These are phyloP conservation scores for Fraxinus baroniana DNA, from an alignment of 305 asterid genomes.

Conservation along the genomic window DNA sequence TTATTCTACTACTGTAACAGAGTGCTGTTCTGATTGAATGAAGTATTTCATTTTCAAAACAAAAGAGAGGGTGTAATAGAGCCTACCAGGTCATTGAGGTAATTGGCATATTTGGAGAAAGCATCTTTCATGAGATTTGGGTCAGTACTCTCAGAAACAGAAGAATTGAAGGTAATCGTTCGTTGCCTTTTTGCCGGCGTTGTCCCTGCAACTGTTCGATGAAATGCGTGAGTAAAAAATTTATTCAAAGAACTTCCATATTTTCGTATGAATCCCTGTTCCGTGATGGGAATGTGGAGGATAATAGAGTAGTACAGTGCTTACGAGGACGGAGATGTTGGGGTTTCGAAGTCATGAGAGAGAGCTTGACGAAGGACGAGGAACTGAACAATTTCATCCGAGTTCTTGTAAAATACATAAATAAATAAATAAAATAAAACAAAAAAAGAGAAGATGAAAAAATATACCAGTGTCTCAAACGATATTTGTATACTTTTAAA, in stretches of 20 bases:
- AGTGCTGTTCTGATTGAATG: neutral
- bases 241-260: neutral
- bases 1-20: neutral
- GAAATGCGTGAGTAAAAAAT: conserved; percentile 20
- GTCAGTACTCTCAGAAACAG: conserved; percentile 30
- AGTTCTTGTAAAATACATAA: too few species aligned
- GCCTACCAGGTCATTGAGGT: conserved; percentile 70
- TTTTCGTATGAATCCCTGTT: neutral
- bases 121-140: conserved; percentile 58
- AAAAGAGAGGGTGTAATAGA: neutral
- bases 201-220: conserved; percentile 54
- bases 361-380: too few species aligned
- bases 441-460: too few species aligned
- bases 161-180: conserved; percentile 34
- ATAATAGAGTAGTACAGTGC: too few species aligned
- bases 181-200: conserved; percentile 52
- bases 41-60: neutral
- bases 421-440: too few species aligned
- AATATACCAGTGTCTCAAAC: too few species aligned
- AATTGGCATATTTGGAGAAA: conserved; percentile 60
- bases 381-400: too few species aligned
- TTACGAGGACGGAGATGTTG: too few species aligned
- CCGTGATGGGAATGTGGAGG: neutral
- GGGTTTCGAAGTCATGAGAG: too few species aligned
- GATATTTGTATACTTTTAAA: too few species aligned